Percentiles rank a stretch among this genome's conserved stretches.
phyloP scores from a whole-genome alignment of 1,284 basidiomycete species.

The Termitomyces sp. region DNA sequence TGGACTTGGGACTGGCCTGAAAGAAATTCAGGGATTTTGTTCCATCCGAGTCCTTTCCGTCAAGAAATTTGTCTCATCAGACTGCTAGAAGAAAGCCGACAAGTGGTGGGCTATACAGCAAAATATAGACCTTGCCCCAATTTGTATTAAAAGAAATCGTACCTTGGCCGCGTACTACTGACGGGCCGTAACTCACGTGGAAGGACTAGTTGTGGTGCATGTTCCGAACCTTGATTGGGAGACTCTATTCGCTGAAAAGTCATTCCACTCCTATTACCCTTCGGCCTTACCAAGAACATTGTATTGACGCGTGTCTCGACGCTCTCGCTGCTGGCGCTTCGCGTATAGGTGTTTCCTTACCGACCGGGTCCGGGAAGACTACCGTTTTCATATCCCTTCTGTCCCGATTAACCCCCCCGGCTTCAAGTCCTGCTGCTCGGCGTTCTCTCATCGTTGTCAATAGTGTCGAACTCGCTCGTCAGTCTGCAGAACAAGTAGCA shows the following conservation, averaged over 20 bases:
- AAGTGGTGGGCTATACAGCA: too few relatives aligned
- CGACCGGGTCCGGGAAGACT: slow-evolving; percentile 92
- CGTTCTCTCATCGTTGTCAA: slow-evolving; percentile 83
- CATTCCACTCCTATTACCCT: slow-evolving; percentile 32
- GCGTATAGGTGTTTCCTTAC: slow-evolving; percentile 89
- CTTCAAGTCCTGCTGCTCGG: slow-evolving; percentile 38
- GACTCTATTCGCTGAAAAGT: slow-evolving; percentile 8
- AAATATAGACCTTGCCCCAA: too few relatives aligned
- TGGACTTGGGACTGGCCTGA: too few relatives aligned
- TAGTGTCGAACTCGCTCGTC: slow-evolving; percentile 82
- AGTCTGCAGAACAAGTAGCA: slow-evolving; percentile 75
- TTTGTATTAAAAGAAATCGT: too few relatives aligned
- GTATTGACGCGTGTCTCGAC: slow-evolving; percentile 72
- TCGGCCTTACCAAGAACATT: slow-evolving; percentile 91
- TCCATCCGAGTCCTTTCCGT: too few relatives aligned
- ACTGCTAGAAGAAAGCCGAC: too few relatives aligned
- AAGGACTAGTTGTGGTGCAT: not conserved
- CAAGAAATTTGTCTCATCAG: too few relatives aligned
- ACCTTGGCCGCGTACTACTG: too few relatives aligned
- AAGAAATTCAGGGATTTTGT: too few relatives aligned
- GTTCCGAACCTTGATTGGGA: slow-evolving; percentile 7
- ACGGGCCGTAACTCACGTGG: not conserved
- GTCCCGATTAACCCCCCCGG: slow-evolving; percentile 48
- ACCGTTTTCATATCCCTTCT: slow-evolving; percentile 85
- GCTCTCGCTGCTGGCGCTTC: slow-evolving; percentile 60